Conservation (phyloP, 2,329 filamentous ascomycete species). For the Herpotrichia juniperi region DNA sequence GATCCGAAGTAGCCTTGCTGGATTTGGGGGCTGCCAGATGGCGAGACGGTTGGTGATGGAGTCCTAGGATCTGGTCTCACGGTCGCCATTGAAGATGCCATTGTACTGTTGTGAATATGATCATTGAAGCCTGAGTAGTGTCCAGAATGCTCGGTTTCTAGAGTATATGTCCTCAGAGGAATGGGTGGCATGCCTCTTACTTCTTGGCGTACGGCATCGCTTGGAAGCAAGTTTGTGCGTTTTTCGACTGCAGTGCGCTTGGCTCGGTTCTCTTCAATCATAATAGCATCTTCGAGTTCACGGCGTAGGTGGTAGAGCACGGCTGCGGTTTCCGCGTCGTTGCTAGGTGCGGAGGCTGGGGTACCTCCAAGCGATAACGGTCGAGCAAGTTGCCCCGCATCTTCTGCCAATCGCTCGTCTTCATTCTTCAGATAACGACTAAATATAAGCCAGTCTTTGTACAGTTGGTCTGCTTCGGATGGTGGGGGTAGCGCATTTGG, state of each 20-base stretch:
- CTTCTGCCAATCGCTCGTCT: constrained; percentile 31
- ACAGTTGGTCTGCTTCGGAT: constrained; percentile 35
- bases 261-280: constrained; percentile 37
- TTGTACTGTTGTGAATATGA: too few species aligned
- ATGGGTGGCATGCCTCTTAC: constrained; percentile 30
- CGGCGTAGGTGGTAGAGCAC: constrained; percentile 32
- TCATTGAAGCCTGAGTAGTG: constrained; percentile 16
- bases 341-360: constrained; percentile 19
- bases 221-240: constrained; percentile 33
- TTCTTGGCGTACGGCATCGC: constrained; percentile 34
- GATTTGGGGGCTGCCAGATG: constrained; percentile 18
- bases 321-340: constrained; percentile 32
- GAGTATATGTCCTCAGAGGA: constrained; percentile 31
- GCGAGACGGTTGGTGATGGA: constrained; percentile 18
- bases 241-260: constrained; percentile 32
- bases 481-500: constrained; percentile 28
- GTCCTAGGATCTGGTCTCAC: constrained; percentile 17
- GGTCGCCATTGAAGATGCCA: constrained; percentile 20
- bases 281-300: constrained; percentile 38
- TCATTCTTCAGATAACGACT: constrained; percentile 33
- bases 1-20: constrained; percentile 21
- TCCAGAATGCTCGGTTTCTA: constrained; percentile 28
- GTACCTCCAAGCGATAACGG: constrained; percentile 29
- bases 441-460: constrained; percentile 38
- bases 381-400: constrained; percentile 18